Evolutionary conservation across 305 asterid genomes (phyloP).

Genomic region (Fraxinus angustifolia): DNA sequence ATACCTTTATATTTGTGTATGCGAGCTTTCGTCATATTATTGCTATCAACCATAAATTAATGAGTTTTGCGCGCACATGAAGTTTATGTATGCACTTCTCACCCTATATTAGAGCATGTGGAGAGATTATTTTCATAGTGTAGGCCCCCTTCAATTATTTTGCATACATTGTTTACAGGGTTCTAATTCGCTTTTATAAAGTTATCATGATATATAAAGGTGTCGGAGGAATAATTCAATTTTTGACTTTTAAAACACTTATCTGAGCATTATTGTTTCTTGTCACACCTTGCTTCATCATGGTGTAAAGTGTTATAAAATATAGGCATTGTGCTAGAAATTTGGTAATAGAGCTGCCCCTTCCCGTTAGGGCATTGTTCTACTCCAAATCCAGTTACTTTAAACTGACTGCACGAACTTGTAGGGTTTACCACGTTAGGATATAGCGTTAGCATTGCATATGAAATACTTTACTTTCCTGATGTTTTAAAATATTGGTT

Average conservation of each 20-base stretch:
- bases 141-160: neutral
- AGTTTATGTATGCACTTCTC: neutral
- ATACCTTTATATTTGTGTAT: slow-evolving; percentile 9
- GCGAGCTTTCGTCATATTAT: slow-evolving; percentile 8
- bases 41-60: neutral
- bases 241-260: neutral
- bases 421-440: neutral
- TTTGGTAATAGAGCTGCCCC: neutral
- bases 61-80: neutral
- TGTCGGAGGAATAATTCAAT: neutral
- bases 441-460: neutral
- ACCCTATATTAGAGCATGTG: neutral
- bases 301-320: neutral
- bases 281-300: neutral
- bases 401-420: neutral
- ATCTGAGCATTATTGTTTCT: neutral
- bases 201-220: neutral
- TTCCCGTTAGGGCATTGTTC: neutral
- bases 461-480: neutral
- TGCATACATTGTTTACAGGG: neutral
- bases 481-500: neutral
- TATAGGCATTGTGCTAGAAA: neutral
- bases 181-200: neutral
- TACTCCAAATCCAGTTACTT: neutral
- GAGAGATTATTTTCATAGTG: neutral